A percentile compares a stretch with the other conserved stretches of the same genome.
phyloP scores from a whole-genome alignment of 768 basidiomycete species.

The Lactifluus pinguis region DNA sequence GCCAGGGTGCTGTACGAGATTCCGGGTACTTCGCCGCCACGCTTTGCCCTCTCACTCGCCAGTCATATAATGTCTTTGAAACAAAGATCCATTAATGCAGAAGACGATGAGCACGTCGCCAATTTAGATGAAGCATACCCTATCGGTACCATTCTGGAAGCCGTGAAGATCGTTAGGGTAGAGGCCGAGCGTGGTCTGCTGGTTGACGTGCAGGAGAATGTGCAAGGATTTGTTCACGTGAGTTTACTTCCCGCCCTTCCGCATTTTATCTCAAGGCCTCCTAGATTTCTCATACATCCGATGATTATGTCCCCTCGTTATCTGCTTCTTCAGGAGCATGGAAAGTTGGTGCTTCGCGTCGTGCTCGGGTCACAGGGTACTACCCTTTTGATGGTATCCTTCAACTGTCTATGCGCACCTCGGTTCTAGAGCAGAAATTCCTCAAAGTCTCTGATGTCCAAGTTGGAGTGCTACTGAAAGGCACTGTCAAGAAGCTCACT shows the following conservation, averaged over 20 bases:
- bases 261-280: slow-evolving; percentile 11
- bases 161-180: slow-evolving; percentile 62
- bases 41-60: slow-evolving; percentile 71
- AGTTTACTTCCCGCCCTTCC: slow-evolving; percentile 24
- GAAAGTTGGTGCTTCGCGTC: slow-evolving; percentile 70
- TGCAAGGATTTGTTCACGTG: slow-evolving; percentile 85
- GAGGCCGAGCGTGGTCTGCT: slow-evolving; percentile 79
- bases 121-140: slow-evolving; percentile 52
- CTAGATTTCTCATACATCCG: slow-evolving; percentile 90
- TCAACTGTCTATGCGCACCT: slow-evolving; percentile 78
- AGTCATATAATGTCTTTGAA: slow-evolving; percentile 60
- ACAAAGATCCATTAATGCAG: slow-evolving; percentile 28
- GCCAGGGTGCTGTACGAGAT: slow-evolving; percentile 80
- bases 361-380: slow-evolving; percentile 81
- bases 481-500: slow-evolving; percentile 77
- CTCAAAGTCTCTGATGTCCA: slow-evolving; percentile 72
- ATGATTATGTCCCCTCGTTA: slow-evolving; percentile 81
- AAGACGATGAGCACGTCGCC: slow-evolving; percentile 19
- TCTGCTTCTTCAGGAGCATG: slow-evolving; percentile 64
- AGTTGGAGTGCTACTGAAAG: slow-evolving; percentile 82
- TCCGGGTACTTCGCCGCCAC: slow-evolving; percentile 57
- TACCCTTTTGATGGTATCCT: slow-evolving; percentile 81
- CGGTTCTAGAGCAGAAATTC: slow-evolving; percentile 79
- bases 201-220: slow-evolving; percentile 50
- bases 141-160: slow-evolving; percentile 62